Base-by-base conservation (phyloP, 202 grass and related monocot species). In the Alloteropsis angusta region DNA sequence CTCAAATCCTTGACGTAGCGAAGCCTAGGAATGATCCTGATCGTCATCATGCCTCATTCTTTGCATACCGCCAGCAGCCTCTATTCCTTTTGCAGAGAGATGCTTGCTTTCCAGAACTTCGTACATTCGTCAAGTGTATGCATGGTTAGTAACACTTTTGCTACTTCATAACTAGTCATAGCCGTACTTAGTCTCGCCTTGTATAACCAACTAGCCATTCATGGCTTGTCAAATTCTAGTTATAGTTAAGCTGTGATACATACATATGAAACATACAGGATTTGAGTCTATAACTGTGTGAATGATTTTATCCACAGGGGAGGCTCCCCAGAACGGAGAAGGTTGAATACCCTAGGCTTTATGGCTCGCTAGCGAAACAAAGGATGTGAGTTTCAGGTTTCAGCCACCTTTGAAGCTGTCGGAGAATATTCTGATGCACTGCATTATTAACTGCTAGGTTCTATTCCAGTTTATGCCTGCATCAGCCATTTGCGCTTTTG, bases 11-110 rank as follows among this genome's bases (percentile, higher is more conserved):
- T 55, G 81, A 90, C 60, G 85, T 78, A n/a, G 65, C 87, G 2
- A 97, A 94, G 75, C 85, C 89, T 4, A 92, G 85, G 78, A 86
- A 88, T 64, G 89, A 97, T 87, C 91, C 95, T 28, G 95, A 97
- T 65, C 80, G 64, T 54, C 85, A 80, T 45, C 91, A 90, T 35
- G 84, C 90, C n/a, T 84, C 89, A 2, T 89, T 87, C 81, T 92
- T 97, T 60, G 79, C 85, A 11, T 97, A 87, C 85, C 89, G 88
- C 36, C 87, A 87, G 68, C 75, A 71, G 59, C 49, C 84, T 38
- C 68, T 80, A 37, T 67, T 85, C 26, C 75, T 85, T 86, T 45
- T 83, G 76, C 89, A 87, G 66, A 60, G 79, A 78, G 83, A 90
- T n/a, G 65, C 75, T 46, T 77, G 70, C 69, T 86, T 74, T 54